Percentiles rank a stretch among this genome's conserved stretches.
These are phyloP conservation scores for Cryoendolithus antarcticus DNA, from an alignment of 2,329 filamentous ascomycete species.

Conservation along the genomic window DNA sequence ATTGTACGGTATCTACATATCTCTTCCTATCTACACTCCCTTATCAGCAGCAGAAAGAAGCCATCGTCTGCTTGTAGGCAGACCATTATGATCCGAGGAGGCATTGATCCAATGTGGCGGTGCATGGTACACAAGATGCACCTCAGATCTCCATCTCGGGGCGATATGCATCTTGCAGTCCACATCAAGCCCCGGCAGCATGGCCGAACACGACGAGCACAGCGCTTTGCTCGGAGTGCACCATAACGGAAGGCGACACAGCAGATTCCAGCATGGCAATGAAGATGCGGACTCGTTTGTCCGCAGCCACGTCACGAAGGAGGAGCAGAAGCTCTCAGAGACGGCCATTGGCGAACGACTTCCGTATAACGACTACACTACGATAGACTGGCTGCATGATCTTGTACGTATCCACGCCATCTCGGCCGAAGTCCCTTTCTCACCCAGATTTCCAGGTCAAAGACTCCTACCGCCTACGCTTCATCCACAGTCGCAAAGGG, in stretches of 20 bases:
- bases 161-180: too few species aligned
- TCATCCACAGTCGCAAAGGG: constrained; percentile 31
- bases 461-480: constrained; percentile 42
- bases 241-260: constrained; percentile 17
- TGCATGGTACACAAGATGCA: too few species aligned
- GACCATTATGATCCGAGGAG: too few species aligned
- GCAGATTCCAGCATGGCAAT: constrained; percentile 24
- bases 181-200: too few species aligned
- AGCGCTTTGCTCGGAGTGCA: constrained; percentile 22
- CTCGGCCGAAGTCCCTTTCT: constrained; percentile 2
- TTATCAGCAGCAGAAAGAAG: too few species aligned
- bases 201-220: constrained; percentile 15
- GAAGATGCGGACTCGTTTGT: constrained; percentile 32
- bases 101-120: too few species aligned
- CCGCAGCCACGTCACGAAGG: constrained; percentile 32
- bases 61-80: too few species aligned
- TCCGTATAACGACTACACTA: constrained; percentile 50
- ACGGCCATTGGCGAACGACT: constrained; percentile 42
- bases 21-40: too few species aligned
- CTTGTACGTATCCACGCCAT: constrained; percentile 28
- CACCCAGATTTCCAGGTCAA: constrained; percentile 31
- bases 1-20: too few species aligned
- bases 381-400: constrained; percentile 51
- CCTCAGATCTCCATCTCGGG: too few species aligned
- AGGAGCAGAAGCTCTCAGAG: constrained; percentile 35